phyloP scores from a whole-genome alignment of 495 filamentous ascomycete species.

The Aspergillus sparsus region DNA sequence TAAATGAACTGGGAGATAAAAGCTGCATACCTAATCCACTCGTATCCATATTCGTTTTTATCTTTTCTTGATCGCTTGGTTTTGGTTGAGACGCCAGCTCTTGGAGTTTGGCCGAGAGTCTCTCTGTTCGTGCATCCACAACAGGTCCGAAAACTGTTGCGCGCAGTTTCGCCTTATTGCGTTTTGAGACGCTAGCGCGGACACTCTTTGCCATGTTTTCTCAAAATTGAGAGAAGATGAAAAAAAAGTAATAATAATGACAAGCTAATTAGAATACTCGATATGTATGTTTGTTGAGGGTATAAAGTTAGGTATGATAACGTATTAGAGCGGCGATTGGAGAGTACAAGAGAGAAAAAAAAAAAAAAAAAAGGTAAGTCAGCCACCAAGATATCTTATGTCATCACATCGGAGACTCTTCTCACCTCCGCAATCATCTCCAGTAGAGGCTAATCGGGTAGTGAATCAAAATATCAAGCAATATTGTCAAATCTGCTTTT shows the following conservation, averaged over 20 bases:
- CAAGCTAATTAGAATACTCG: neutral
- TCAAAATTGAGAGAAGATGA: constrained; percentile 6
- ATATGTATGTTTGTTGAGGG: neutral
- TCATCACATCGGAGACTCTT: constrained; percentile 38
- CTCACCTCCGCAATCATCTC: constrained; percentile 29
- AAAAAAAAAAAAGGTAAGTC: neutral
- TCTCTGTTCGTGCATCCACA: constrained; percentile 70
- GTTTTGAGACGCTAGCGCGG: constrained; percentile 71
- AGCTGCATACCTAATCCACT: constrained; percentile 34
- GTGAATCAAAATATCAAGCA: neutral
- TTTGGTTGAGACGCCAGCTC: constrained; percentile 70
- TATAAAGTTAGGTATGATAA: neutral
- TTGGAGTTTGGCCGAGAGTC: constrained; percentile 77
- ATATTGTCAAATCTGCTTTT: neutral
- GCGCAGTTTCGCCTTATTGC: constrained; percentile 75
- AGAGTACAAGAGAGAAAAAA: neutral
- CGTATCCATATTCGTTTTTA: constrained; percentile 23
- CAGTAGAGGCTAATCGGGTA: constrained; percentile 4
- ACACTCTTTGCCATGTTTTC: constrained; percentile 76
- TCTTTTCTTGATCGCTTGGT: constrained; percentile 29
- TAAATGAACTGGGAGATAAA: neutral
- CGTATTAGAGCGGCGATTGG: too few relatives aligned
- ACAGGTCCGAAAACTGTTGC: constrained; percentile 76
- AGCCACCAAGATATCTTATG: constrained; percentile 33
- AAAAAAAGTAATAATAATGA: neutral